phyloP scores from a whole-genome alignment of 169 alveolate species.

The Cryptosporidium muris region DNA sequence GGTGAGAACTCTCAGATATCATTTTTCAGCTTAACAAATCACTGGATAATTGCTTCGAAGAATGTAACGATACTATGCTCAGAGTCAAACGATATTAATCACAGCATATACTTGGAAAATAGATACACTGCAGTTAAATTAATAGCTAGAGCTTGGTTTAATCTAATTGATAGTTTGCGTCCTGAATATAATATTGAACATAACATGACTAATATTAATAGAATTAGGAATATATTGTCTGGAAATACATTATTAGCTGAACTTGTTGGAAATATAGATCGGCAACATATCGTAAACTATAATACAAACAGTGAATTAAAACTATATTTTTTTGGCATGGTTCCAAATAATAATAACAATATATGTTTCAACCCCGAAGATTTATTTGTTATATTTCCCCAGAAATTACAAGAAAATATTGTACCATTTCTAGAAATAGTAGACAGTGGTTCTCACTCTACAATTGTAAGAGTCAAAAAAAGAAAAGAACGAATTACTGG shows the following conservation, averaged over 20 bases:
- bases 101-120: not conserved
- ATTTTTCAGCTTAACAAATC: slow-evolving; percentile 38
- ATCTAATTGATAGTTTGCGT: slow-evolving; percentile 4
- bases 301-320: not conserved
- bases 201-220: not conserved
- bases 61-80: slow-evolving; percentile 62
- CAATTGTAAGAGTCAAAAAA: not conserved
- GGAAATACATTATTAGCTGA: slow-evolving; percentile 46
- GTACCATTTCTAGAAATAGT: slow-evolving; percentile 3
- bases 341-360: slow-evolving; percentile 6
- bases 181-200: not conserved
- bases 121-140: slow-evolving; percentile 29
- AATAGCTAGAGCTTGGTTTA: slow-evolving; percentile 37
- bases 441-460: too few relatives aligned
- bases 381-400: not conserved
- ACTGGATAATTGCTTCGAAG: slow-evolving; percentile 64
- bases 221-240: not conserved
- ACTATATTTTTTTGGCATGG: slow-evolving; percentile 28
- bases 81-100: slow-evolving; percentile 4
- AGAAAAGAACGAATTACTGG: not conserved
- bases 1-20: slow-evolving; percentile 66
- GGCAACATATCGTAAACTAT: slow-evolving; percentile 59
- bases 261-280: slow-evolving; percentile 1
- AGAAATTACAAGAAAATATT: slow-evolving; percentile 1
- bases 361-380: slow-evolving; percentile 6